Percentiles rank a stretch among this genome's conserved stretches.
phyloP scores from a whole-genome alignment of 345 rosid species.

The Lepidium africanum region DNA sequence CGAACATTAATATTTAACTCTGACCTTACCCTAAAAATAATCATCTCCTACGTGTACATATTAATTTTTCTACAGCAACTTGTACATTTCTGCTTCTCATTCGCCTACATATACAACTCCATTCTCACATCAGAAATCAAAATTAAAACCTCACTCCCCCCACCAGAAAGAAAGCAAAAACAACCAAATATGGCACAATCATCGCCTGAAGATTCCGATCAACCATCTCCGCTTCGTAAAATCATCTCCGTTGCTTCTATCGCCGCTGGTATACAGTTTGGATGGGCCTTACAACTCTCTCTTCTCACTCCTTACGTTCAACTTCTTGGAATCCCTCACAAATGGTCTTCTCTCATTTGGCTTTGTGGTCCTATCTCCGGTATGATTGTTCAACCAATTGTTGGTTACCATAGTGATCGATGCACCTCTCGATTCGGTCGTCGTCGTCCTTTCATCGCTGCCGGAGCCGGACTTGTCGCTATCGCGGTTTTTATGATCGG shows the following conservation, averaged over 20 bases:
- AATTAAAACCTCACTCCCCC: background rate
- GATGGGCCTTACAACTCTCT: slow-evolving; percentile 85
- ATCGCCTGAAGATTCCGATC: background rate
- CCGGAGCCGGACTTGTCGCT: slow-evolving; percentile 49
- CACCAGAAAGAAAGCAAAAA: background rate
- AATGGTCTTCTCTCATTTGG: slow-evolving; percentile 81
- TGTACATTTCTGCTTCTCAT: no score
- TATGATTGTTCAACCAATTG: slow-evolving; percentile 69
- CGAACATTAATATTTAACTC: background rate
- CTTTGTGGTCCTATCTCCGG: slow-evolving; percentile 88
- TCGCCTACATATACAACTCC: background rate
- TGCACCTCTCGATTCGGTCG: slow-evolving; percentile 68
- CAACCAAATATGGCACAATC: background rate
- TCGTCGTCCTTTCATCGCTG: slow-evolving; percentile 75
- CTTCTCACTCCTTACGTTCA: slow-evolving; percentile 76
- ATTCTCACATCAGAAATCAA: background rate
- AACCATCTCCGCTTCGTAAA: slow-evolving; percentile 31
- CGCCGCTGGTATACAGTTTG: slow-evolving; percentile 79
- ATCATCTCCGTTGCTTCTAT: slow-evolving; percentile 53
- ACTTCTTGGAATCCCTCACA: slow-evolving; percentile 70
- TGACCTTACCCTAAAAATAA: background rate
- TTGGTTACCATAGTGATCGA: slow-evolving; percentile 75
- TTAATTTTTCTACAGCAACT: background rate
- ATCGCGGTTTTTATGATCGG: slow-evolving; percentile 70
- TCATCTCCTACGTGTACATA: background rate